These are phyloP conservation scores for Dactylellina drechsleri DNA, from an alignment of 2,329 filamentous ascomycete genomes.

Conservation along the genomic window DNA sequence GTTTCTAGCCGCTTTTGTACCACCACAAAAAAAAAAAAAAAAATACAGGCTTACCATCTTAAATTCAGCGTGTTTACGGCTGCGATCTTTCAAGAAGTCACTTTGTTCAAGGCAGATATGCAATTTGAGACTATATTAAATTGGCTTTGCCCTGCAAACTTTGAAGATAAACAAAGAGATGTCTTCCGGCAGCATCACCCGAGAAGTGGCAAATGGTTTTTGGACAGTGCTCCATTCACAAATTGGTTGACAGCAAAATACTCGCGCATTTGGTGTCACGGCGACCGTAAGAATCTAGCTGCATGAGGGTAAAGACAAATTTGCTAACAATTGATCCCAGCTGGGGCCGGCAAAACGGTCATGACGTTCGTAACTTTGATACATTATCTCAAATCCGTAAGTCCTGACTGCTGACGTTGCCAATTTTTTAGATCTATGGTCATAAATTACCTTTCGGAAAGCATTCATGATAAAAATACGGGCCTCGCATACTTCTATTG, in stretches of 20 bases:
- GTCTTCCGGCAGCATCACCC: constrained; percentile 36
- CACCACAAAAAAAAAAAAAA: no score
- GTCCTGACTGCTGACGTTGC: constrained; percentile 1
- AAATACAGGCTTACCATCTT: not conserved
- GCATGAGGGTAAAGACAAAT: no score
- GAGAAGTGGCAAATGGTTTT: constrained; percentile 40
- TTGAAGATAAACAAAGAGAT: constrained; percentile 44
- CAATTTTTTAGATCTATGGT: constrained; percentile 27
- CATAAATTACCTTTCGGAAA: constrained; percentile 39
- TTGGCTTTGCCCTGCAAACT: constrained; percentile 32
- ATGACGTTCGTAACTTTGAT: constrained; percentile 21
- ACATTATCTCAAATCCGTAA: not conserved
- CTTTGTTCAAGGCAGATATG: constrained; percentile 30
- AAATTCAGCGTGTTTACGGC: constrained; percentile 23
- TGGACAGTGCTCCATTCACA: constrained; percentile 33
- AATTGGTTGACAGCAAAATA: constrained; percentile 28
- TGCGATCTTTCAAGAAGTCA: constrained; percentile 30
- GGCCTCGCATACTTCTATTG: constrained; percentile 43
- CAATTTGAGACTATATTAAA: constrained; percentile 40
- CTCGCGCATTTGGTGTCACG: constrained; percentile 31
- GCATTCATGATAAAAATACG: constrained; percentile 7
- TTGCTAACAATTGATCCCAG: constrained; percentile 1
- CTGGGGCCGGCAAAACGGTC: constrained; percentile 39
- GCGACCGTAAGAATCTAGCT: constrained; percentile 16
- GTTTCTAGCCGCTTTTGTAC: no score